Base-by-base conservation (phyloP, 805 yeast species). In the Starmerella stigmatis region DNA sequence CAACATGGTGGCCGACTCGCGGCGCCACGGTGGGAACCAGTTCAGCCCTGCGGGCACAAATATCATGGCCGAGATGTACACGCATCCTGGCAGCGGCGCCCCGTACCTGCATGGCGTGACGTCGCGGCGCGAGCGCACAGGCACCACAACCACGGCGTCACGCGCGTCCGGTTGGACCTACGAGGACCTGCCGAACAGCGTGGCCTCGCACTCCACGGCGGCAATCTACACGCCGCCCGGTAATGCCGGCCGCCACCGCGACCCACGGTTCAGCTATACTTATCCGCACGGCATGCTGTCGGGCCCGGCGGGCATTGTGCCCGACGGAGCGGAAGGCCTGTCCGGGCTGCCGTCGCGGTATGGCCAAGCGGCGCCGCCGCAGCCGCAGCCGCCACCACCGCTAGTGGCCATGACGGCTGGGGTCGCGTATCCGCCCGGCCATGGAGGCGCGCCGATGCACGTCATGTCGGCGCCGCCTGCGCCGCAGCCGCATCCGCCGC, bases 11-110 rank as follows among this genome's bases (percentile, higher is more conserved):
- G 6, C n/a, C 12, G 27, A 21, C 13, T n/a, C 38, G 17, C 12
- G 19, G 11, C 38, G 26, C 22, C 3, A n/a, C 27, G 13, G 4
- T 11, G 19, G 13, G 27, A 34, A 12, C 28, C 38, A 21, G 19
- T 34, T 34, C 26, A 21, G 40, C 8, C 29, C 29, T 35, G 38
- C 17, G 9, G 16, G 17, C 26, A 28, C 29, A 8, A 44, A 39
- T 33, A 4, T 33, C 19, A 22, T 44, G 28, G 32, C 37, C 23
- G 47, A 44, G 13, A 44, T 39, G 19, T 44, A 44, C 32, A 22
- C 39, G 1, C 44, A 39, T 27, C n/a, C 39, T 4, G 26, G 38
- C 19, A 26, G 10, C 15, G 40, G 25, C 4, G 6, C 29, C 15
- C 22, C 40, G 4, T 36, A 23, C 16, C 5, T 31, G 29, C 43